Percentiles rank a stretch among this genome's conserved stretches.
These are phyloP conservation scores for Leavenworthia alabamica DNA, from an alignment of 345 rosid species.

Conservation along the genomic window DNA sequence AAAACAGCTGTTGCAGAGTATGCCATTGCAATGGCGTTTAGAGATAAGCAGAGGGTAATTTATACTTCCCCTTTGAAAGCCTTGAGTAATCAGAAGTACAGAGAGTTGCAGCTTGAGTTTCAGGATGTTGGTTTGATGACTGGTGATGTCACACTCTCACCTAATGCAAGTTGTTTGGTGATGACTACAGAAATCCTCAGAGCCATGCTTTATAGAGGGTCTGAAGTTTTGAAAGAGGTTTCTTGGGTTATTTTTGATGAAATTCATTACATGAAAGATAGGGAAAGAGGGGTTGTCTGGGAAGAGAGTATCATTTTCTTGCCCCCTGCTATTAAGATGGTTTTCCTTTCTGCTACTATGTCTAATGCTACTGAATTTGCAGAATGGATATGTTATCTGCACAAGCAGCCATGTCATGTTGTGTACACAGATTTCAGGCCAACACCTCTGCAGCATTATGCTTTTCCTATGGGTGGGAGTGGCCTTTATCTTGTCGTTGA, in stretches of 20 bases:
- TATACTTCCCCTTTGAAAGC: slow-evolving; percentile 97
- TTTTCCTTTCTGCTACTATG: slow-evolving; percentile 96
- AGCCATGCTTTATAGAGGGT: slow-evolving; percentile 94
- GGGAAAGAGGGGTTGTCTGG: slow-evolving; percentile 99
- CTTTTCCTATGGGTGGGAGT: slow-evolving; percentile 82
- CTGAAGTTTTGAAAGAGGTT: slow-evolving; percentile 94
- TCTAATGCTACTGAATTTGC: slow-evolving; percentile 98
- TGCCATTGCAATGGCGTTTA: slow-evolving; percentile 93
- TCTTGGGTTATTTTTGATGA: slow-evolving; percentile 98
- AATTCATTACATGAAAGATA: slow-evolving; percentile 96
- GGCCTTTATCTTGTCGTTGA: slow-evolving; percentile 96
- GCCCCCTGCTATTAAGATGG: slow-evolving; percentile 97
- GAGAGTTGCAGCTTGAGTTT: slow-evolving; percentile 92
- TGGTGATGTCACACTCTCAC: slow-evolving; percentile 93
- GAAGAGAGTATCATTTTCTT: slow-evolving; percentile 94
- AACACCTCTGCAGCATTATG: slow-evolving; percentile 97
- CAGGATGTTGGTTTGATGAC: slow-evolving; percentile 97
- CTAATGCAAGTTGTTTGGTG: slow-evolving; percentile 90
- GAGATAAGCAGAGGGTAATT: slow-evolving; percentile 90
- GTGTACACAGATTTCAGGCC: slow-evolving; percentile 97
- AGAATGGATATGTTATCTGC: slow-evolving; percentile 92
- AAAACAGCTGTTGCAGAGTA: slow-evolving; percentile 99
- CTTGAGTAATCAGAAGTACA: slow-evolving; percentile 92
- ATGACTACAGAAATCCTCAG: slow-evolving; percentile 98
- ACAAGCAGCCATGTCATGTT: slow-evolving; percentile 96